Base-by-base conservation (phyloP, 139 green algal genomes). In the Desmodesmus armatus region DNA sequence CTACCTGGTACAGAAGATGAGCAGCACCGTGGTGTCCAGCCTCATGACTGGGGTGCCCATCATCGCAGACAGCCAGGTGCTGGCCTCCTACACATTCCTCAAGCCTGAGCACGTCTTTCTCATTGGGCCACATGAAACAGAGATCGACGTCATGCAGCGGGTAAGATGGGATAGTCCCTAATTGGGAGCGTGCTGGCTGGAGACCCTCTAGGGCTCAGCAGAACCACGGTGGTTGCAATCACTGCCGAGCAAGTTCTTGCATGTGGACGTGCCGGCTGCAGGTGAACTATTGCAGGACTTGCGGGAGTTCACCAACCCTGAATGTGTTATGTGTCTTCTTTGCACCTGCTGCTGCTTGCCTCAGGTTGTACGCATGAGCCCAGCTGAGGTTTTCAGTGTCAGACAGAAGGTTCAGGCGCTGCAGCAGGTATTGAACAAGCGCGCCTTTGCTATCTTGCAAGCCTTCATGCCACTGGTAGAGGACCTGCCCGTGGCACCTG, bases 1-100 rank as follows among this genome's bases (percentile, higher is more conserved):
- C 66, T 83, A 73, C 82, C 74, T 80, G 33, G 69, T 49, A 33
- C 71, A 76, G 69, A 90, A 90, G 78, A 90, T 91, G 49, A 87
- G 79, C 13, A 90, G 83, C 73, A 89, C 88, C 13, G 69, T 93
- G 53, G 82, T 91, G 49, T 80, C 88, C 3, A 80, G 69, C 33
- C 81, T 93, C 1, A 90, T 78, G 23, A 86, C 88, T 7, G 90
- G 87, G 2, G 88, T 74, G 47, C 90, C 90, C 37, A 62, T 93
- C 40, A 76, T 93, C 1, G 85, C 78, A 11, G 82, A 89, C 60
- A 33, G n/a, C 2, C 3, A 53, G 19, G 77, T 90, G 62, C 85
- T 92, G 40, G 51, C 35, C 27, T 66, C 81, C 11, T 92, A 92
- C 78, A 58, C 70, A 37, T 87, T 88, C 60, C 82, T 91, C 13